phyloP scores from a whole-genome alignment of 352 stramenopile genomes.

The Pythium folliculosum region DNA sequence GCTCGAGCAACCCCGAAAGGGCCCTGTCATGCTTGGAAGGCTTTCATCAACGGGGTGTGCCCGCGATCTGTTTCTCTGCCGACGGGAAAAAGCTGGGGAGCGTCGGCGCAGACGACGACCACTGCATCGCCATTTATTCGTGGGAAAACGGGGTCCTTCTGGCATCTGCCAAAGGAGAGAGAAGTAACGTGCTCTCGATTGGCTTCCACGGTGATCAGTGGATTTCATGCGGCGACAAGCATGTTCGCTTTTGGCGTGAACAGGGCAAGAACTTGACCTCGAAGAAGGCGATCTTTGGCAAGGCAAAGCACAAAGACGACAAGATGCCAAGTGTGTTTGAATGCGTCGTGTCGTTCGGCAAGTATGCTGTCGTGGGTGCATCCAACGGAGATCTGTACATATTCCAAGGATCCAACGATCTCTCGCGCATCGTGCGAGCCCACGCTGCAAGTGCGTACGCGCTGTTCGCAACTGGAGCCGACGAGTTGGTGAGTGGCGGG shows the following conservation, averaged over 20 bases:
- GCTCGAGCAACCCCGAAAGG: constrained; percentile 30
- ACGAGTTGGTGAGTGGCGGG: constrained; percentile 79
- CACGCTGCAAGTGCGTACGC: constrained; percentile 53
- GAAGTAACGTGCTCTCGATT: constrained; percentile 55
- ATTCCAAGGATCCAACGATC: constrained; percentile 57
- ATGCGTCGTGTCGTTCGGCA: constrained; percentile 51
- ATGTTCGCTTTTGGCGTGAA: constrained; percentile 77
- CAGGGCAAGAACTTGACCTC: constrained; percentile 69
- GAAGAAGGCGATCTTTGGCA: constrained; percentile 74
- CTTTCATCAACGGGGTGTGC: constrained; percentile 80
- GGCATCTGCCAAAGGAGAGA: constrained; percentile 61
- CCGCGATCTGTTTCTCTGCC: constrained; percentile 65
- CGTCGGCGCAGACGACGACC: constrained; percentile 82
- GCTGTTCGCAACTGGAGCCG: constrained; percentile 35
- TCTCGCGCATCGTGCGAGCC: constrained; percentile 51
- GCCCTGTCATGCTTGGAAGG: constrained; percentile 57
- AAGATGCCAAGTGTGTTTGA: constrained; percentile 55
- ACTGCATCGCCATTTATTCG: constrained; percentile 81
- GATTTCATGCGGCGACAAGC: constrained; percentile 73
- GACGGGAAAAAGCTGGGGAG: constrained; percentile 71
- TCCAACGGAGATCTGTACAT: constrained; percentile 81
- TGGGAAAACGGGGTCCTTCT: constrained; percentile 59
- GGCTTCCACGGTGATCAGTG: constrained; percentile 59
- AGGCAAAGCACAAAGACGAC: constrained; percentile 49
- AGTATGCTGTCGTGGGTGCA: constrained; percentile 45